Evolutionary conservation across 2,329 filamentous ascomycete species (phyloP).

Genomic region (Colletotrichum salicis): DNA sequence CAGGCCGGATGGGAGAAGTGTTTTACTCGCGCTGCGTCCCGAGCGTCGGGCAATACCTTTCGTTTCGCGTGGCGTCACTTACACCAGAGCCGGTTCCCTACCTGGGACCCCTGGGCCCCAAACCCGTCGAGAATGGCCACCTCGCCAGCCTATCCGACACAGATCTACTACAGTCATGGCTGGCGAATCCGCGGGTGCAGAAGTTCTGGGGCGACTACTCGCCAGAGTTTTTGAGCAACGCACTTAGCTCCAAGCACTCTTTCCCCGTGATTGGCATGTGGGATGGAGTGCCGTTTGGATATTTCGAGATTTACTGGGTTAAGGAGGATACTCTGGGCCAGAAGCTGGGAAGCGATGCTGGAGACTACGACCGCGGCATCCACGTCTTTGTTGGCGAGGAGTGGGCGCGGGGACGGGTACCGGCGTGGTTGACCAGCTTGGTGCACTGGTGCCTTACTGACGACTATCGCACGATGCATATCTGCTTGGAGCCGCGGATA

Average conservation of each 20-base stretch:
- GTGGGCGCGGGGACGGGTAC: constrained; percentile 86
- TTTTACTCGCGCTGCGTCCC: constrained; percentile 92
- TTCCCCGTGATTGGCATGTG: constrained; percentile 94
- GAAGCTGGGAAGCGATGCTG: constrained; percentile 71
- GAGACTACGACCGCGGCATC: constrained; percentile 87
- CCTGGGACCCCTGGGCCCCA: constrained; percentile 65
- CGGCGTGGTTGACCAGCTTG: constrained; percentile 83
- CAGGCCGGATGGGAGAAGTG: constrained; percentile 87
- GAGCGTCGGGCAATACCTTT: constrained; percentile 84
- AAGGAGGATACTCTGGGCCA: constrained; percentile 86
- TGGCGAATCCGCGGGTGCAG: constrained; percentile 84
- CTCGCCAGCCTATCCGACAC: constrained; percentile 62
- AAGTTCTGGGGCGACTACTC: constrained; percentile 83
- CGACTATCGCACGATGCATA: constrained; percentile 82
- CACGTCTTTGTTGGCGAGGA: constrained; percentile 93
- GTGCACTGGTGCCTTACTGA: constrained; percentile 86
- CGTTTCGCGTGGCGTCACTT: constrained; percentile 84
- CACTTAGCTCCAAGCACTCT: constrained; percentile 75
- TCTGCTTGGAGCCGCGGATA: constrained; percentile 88
- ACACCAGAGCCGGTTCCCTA: constrained; percentile 72
- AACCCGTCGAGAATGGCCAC: constrained; percentile 51
- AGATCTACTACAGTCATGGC: constrained; percentile 82
- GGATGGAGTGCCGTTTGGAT: constrained; percentile 95
- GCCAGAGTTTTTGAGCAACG: constrained; percentile 73
- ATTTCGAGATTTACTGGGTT: constrained; percentile 98